Percentiles rank a stretch among this genome's conserved stretches.
Conservation (phyloP, 495 filamentous ascomycete genomes). For the Parathielavia hyrcaniae region DNA sequence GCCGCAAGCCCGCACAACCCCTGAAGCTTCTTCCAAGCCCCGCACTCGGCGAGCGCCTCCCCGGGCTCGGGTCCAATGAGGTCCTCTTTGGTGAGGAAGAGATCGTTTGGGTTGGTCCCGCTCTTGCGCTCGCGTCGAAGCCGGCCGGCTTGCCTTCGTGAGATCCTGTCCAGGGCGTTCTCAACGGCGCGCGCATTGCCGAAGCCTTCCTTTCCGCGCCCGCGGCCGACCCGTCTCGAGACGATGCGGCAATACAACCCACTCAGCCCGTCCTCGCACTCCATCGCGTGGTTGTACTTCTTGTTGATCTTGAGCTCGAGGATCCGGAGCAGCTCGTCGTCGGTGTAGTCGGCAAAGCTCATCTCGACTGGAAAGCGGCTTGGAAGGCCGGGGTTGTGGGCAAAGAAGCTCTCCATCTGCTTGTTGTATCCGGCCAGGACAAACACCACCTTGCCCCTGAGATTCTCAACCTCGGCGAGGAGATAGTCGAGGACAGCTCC, state of each 20-base stretch:
- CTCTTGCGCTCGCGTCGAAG: slow-evolving; percentile 35
- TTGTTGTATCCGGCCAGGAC: slow-evolving; percentile 72
- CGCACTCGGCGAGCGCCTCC: slow-evolving; percentile 41
- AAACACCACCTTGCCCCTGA: slow-evolving; percentile 67
- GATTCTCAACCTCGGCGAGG: slow-evolving; percentile 68
- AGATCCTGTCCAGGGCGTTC: slow-evolving; percentile 51
- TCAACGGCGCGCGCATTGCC: slow-evolving; percentile 66
- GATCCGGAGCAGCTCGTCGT: slow-evolving; percentile 56
- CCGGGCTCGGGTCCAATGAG: slow-evolving; percentile 62
- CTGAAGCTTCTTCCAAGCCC: slow-evolving; percentile 56
- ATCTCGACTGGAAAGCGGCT: slow-evolving; percentile 65
- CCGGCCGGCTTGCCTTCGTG: slow-evolving; percentile 53
- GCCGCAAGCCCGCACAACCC: slow-evolving; percentile 52
- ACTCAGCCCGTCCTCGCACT: slow-evolving; percentile 50
- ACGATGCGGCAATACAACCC: slow-evolving; percentile 65
- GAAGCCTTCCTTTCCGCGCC: slow-evolving; percentile 61
- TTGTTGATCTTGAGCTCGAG: slow-evolving; percentile 46
- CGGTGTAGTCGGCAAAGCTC: slow-evolving; percentile 63
- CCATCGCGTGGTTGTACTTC: slow-evolving; percentile 50
- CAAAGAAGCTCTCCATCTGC: slow-evolving; percentile 75
- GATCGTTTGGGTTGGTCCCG: slow-evolving; percentile 39
- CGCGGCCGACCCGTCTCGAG: slow-evolving; percentile 52
- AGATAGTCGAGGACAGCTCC: slow-evolving; percentile 64
- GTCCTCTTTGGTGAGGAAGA: slow-evolving; percentile 52
- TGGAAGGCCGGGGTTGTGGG: slow-evolving; percentile 66